Conservation (phyloP, 208 protist species). For the Leishmania major region DNA sequence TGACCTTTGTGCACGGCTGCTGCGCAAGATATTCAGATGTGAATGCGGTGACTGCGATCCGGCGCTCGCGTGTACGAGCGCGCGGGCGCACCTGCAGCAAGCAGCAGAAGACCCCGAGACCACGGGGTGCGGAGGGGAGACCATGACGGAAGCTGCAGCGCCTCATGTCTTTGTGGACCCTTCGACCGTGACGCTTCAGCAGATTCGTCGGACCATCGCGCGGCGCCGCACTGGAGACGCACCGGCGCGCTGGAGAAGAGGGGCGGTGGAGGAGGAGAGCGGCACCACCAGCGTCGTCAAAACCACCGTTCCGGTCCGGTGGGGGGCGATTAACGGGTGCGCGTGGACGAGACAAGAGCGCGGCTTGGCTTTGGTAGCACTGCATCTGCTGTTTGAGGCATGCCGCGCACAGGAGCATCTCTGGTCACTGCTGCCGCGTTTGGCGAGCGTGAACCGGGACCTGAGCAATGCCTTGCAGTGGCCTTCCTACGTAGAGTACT, state of each 20-base stretch:
- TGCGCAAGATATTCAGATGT: background rate
- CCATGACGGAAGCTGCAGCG: background rate
- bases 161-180: conserved; percentile 23
- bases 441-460: conserved; percentile 43
- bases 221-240: conserved; percentile 16
- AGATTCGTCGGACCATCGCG: conserved; percentile 2
- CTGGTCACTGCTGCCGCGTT: conserved; percentile 51
- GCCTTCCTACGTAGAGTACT: conserved; percentile 57
- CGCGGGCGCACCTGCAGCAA: background rate
- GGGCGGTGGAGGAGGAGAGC: background rate
- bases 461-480: conserved; percentile 47
- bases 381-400: conserved; percentile 75
- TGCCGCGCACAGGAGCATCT: conserved; percentile 63
- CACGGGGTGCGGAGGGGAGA: background rate
- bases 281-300: background rate
- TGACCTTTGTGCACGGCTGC: background rate
- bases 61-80: background rate
- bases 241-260: too few relatives aligned
- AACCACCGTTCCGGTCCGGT: background rate
- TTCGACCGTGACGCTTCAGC: conserved; percentile 19
- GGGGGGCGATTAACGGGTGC: background rate
- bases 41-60: background rate
- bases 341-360: conserved; percentile 46
- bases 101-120: background rate
- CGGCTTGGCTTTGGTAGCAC: conserved; percentile 43